Conservation (phyloP, 2,329 filamentous ascomycete species). For the Byssothecium circinans region DNA sequence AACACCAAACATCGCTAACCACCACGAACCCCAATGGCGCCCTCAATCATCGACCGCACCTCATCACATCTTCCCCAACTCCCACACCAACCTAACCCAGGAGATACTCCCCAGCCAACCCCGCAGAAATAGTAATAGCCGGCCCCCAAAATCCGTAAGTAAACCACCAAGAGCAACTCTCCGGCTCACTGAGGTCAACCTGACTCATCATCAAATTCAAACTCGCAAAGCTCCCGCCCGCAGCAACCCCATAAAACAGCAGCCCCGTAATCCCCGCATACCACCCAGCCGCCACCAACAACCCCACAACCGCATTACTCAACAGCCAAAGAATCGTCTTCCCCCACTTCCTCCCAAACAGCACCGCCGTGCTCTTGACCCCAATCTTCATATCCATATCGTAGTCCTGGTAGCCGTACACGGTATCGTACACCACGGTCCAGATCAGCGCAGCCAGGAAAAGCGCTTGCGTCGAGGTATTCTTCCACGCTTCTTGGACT, state of each 20-base stretch:
- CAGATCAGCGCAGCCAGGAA: conserved; percentile 16
- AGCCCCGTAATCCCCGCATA: not conserved
- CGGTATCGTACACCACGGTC: conserved; percentile 40
- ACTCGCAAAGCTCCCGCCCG: not conserved
- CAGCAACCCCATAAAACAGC: not conserved
- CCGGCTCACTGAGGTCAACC: conserved; percentile 1
- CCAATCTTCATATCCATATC: conserved; percentile 39
- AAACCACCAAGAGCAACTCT: conserved; percentile 13
- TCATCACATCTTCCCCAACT: too few relatives aligned
- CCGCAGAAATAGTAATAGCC: conserved; percentile 1
- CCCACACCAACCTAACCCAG: not conserved
- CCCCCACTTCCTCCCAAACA: not conserved
- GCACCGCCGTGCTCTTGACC: conserved; percentile 17
- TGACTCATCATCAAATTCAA: conserved; percentile 1
- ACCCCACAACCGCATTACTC: not conserved
- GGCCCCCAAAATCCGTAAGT: conserved; percentile 5
- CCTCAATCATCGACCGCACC: not conserved
- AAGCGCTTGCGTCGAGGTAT: not conserved
- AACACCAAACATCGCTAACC: too few relatives aligned
- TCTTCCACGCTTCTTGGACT: not conserved
- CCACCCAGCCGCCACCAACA: not conserved
- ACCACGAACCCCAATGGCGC: too few relatives aligned
- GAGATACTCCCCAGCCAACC: conserved; percentile 1
- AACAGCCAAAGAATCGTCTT: conserved; percentile 3
- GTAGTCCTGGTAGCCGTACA: conserved; percentile 42